A percentile compares a stretch with the other conserved stretches of the same genome.
These are phyloP conservation scores for Aristolochia fimbriata DNA, from an alignment of 164 flowering plant genomes.

Conservation along the genomic window DNA sequence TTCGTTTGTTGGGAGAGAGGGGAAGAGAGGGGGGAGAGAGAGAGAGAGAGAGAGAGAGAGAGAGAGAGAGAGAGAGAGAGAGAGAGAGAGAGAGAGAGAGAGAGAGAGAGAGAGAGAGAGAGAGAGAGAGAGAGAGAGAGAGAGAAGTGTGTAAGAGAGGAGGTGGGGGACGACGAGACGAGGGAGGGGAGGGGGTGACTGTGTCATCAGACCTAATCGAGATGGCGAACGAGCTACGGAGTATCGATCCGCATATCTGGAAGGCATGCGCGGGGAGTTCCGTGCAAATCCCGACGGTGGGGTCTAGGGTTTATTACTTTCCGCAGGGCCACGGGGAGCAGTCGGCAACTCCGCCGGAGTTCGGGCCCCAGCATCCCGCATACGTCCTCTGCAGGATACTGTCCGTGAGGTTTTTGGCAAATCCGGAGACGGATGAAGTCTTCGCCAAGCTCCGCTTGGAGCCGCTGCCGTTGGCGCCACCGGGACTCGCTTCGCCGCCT, in stretches of 20 bases:
- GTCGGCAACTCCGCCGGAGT: slow-evolving; percentile 10
- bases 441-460: slow-evolving; percentile 30
- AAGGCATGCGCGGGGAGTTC: slow-evolving; percentile 51
- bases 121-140: slow-evolving; percentile 1
- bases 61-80: neutral
- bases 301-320: slow-evolving; percentile 67
- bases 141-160: neutral
- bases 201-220: neutral
- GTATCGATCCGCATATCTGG: slow-evolving; percentile 44
- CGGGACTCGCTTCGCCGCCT: neutral
- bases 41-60: neutral
- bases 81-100: neutral
- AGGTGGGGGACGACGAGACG: neutral
- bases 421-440: slow-evolving; percentile 48
- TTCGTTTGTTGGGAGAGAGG: neutral
- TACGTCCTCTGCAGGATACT: slow-evolving; percentile 28
- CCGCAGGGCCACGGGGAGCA: slow-evolving; percentile 74
- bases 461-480: neutral
- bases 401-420: slow-evolving; percentile 28
- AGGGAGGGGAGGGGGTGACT: neutral
- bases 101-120: neutral
- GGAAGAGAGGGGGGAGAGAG: neutral
- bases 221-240: neutral
- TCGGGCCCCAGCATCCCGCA: slow-evolving; percentile 14
- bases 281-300: slow-evolving; percentile 32